Base-by-base conservation (phyloP, 2,329 filamentous ascomycete species). In the Dothideomycetes sp. region DNA sequence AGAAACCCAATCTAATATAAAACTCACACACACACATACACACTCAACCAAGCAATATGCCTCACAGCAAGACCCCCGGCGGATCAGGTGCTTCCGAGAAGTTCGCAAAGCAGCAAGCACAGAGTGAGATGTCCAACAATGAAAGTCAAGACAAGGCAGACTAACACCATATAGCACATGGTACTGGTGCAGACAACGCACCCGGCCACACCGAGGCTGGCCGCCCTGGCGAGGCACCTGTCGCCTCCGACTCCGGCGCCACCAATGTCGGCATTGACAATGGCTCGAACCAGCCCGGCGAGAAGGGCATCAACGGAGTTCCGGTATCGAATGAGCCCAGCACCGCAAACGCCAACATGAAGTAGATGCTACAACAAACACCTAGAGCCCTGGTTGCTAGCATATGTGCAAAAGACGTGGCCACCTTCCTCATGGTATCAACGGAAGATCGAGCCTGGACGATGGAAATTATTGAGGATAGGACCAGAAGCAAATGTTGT, bases 41-140 rank as follows among this genome's bases (percentile, higher is more conserved):
- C n/a, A n/a, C n/a, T n/a, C n/a, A n/a, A n/a, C n/a, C n/a, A n/a
- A n/a, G n/a, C n/a, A n/a, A n/a, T n/a, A n/a, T n/a, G n/a, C n/a
- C n/a, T n/a, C n/a, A n/a, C 42, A 42, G 46, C 19, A 55, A 55
- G 45, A 53, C 49, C 31, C 42, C 46, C 46, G 55, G 55, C 17
- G 55, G 55, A 43, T 45, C 50, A 41, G 48, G 38, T 32, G 50
- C 54, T 38, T 52, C 48, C 42, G 56, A 50, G 12, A 59, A 59
- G 45, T 56, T 56, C 47, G 46, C 50, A 30, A 59, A 59, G 50
- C 52, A 57, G 41, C 46, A 58, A 45, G 56, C 55, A 18, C 48
- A 55, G 45, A 51, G 51, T 53, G 44, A 31, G 47, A 37, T n/a
- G 14, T 10, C 10, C 19, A 3, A 36, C n/a, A 5, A 9, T 16